Percentiles rank a stretch among this genome's conserved stretches.
Evolutionary conservation across 306 rosid genomes (phyloP).

Genomic region (Cucurbita argyrosperma): DNA sequence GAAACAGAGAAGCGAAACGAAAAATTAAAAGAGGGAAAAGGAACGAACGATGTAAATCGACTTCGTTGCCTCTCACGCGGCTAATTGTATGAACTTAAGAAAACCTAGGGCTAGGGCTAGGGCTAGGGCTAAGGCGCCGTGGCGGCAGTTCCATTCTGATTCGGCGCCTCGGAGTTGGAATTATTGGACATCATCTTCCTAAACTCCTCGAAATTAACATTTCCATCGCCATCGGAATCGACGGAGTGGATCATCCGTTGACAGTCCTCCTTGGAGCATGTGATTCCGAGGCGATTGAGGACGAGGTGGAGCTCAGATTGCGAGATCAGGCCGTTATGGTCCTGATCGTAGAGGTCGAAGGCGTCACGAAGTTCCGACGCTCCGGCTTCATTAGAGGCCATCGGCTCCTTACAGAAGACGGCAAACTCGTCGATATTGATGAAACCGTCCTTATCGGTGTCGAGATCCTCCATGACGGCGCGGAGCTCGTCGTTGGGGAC

Average conservation of each 20-base stretch:
- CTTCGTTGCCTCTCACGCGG: background rate
- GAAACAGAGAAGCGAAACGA: background rate
- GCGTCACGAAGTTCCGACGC: conserved; percentile 59
- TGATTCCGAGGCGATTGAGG: conserved; percentile 53
- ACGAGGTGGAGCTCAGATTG: conserved; percentile 49
- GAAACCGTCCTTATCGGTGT: conserved; percentile 62
- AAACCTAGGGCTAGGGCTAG: conserved; percentile 3
- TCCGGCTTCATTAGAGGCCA: conserved; percentile 29
- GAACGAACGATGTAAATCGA: background rate
- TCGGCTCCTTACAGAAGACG: conserved; percentile 39
- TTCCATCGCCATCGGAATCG: conserved; percentile 73
- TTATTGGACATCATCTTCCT: conserved; percentile 53
- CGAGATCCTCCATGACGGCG: conserved; percentile 69
- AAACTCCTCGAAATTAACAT: conserved; percentile 76
- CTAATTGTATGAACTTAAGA: background rate
- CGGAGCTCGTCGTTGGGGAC: conserved; percentile 28
- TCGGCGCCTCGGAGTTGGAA: background rate
- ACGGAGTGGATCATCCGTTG: conserved; percentile 58
- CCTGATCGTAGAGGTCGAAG: conserved; percentile 72
- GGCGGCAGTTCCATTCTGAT: conserved; percentile 1
- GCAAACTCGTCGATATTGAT: conserved; percentile 61
- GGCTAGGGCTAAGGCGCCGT: background rate
- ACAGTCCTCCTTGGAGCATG: conserved; percentile 49
- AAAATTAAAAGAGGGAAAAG: background rate
- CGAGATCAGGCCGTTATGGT: conserved; percentile 75